Base-by-base conservation (phyloP, 306 rosid genomes). In the Dalbergia cultrata region DNA sequence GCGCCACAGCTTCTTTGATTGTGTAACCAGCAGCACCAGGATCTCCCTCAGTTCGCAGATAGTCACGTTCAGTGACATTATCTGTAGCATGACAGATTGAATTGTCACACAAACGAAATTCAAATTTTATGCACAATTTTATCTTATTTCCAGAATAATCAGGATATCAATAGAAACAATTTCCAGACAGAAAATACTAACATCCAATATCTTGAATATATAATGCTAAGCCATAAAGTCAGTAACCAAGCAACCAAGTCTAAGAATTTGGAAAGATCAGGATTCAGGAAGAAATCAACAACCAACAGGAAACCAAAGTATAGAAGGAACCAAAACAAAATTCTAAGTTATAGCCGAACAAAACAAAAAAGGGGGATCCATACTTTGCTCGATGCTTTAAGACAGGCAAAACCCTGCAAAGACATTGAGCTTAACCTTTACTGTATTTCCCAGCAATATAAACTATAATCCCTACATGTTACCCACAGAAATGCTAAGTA, bases 11-110 rank as follows among this genome's bases (percentile, higher is more conserved):
- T 86, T 95, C 98, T 85, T 89, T 95, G 78, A 95, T 89, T 71
- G 98, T 91, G 85, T 93, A 95, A 83, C 99, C 99, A 35, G 89
- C 88, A 62, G 96, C 97, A 81, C 92, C 85, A 31, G 98, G 98
- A 77, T 93, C 97, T 52, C 98, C 99, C 79, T 95, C 99, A 2
- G 94, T 87, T 77, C 97, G 90, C 83, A 95, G 85, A 86, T 83
- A 93, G 88, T 95, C 99, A 5, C 96, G 96, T 52, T 89, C 89
- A 41, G 86, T 59, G 70, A 88, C 81, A 81, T 86, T 78, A 73
- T 81, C 94, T 85, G 81, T 74, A 79, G 68, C 50, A 74, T 68
- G 21, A 74, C 79, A 74, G 61, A 62, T 63, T 66, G 65, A 60
- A 79, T 73, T 64, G 6, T 56, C 82, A 85, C 70, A 22, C 19